Evolutionary conservation across 257 asterid genomes (phyloP).

Genomic region (Catharanthus roseus): DNA sequence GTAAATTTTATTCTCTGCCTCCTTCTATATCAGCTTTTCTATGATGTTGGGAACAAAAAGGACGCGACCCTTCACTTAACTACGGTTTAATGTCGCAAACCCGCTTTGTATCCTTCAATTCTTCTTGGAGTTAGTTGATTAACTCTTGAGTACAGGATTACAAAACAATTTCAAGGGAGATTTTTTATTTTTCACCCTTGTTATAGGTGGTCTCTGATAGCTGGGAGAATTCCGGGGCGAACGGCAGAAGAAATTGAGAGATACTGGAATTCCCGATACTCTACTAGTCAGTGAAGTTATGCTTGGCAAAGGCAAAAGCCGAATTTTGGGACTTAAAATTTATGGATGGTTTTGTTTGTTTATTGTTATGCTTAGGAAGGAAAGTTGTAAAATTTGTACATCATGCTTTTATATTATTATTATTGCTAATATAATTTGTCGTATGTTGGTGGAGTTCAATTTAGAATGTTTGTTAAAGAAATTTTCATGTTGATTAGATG

Average conservation of each 20-base stretch:
- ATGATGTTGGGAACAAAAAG: no score
- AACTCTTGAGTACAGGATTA: background rate
- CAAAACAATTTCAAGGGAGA: background rate
- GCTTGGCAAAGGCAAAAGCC: no score
- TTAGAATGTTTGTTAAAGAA: background rate
- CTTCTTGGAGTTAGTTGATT: no score
- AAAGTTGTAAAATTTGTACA: background rate
- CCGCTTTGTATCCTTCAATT: no score
- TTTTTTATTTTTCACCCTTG: background rate
- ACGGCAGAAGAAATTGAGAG: slow-evolving; percentile 12
- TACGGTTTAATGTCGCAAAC: no score
- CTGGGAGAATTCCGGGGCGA: slow-evolving; percentile 12
- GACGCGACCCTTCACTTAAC: no score
- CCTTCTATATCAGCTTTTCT: background rate
- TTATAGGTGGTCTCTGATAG: slow-evolving; percentile 13
- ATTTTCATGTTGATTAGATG: background rate
- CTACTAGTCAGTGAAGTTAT: slow-evolving; percentile 13
- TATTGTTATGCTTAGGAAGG: background rate
- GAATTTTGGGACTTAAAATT: no score
- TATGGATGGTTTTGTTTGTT: no score
- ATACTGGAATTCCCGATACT: slow-evolving; percentile 13
- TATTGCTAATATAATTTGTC: background rate
- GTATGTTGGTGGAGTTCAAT: background rate
- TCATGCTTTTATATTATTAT: background rate
- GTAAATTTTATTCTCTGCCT: background rate